These are phyloP conservation scores for Spinacia oleracea DNA, from an alignment of 179 eudicot genomes.

Conservation along the genomic window DNA sequence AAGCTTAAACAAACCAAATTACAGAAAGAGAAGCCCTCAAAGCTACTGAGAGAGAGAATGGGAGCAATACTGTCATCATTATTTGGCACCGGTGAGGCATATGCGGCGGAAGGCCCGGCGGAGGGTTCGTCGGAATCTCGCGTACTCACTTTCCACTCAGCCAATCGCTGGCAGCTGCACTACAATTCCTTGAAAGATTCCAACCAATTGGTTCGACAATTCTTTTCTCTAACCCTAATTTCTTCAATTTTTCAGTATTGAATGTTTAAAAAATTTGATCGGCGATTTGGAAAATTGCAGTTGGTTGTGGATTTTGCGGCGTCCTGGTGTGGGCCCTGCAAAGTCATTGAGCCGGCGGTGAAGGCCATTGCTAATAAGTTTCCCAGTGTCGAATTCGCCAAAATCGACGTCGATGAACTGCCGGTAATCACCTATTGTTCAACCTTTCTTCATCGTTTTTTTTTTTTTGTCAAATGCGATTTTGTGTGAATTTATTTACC, in stretches of 20 bases:
- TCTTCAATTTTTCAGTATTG: not conserved
- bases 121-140: constrained; percentile 43
- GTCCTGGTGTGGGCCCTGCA: constrained; percentile 50
- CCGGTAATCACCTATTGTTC: constrained; percentile 29
- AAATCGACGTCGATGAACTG: constrained; percentile 49
- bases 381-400: constrained; percentile 39
- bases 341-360: constrained; percentile 45
- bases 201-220: constrained; percentile 32
- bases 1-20: too few relatives aligned
- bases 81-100: constrained; percentile 36
- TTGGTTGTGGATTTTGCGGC: constrained; percentile 51
- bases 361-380: constrained; percentile 35
- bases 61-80: constrained; percentile 46
- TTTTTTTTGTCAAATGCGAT: not conserved
- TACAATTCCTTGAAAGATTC: constrained; percentile 35
- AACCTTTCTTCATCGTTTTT: not conserved
- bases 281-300: constrained; percentile 21
- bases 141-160: constrained; percentile 42
- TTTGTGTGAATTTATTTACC: not conserved
- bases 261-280: not conserved
- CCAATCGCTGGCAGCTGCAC: constrained; percentile 48
- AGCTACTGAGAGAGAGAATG: constrained; percentile 33
- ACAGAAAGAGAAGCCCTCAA: too few relatives aligned
- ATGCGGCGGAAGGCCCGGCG: constrained; percentile 21
- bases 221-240: not conserved